A percentile compares a stretch with the other conserved stretches of the same genome.
Conservation (phyloP, 140 eudicot genomes). For the Eryngium alpinum region DNA sequence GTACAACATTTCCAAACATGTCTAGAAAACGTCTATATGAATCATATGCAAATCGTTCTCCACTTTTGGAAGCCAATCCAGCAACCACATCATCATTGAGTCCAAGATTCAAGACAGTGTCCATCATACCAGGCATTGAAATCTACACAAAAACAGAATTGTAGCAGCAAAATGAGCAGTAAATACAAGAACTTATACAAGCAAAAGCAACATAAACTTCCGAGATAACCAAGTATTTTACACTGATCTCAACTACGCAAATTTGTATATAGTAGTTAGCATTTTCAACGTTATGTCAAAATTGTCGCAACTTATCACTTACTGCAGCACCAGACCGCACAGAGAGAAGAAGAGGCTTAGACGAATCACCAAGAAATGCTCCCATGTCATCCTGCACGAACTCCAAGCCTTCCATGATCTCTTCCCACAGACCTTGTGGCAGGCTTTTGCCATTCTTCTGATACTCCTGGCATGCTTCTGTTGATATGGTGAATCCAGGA, state of each 20-base stretch:
- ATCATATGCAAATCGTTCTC: slow-evolving; percentile 93
- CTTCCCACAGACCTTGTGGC: slow-evolving; percentile 83
- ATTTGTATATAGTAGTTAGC: not conserved
- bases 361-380: slow-evolving; percentile 76
- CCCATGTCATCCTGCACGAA: slow-evolving; percentile 84
- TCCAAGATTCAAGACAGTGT: slow-evolving; percentile 93
- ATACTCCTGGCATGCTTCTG: slow-evolving; percentile 96
- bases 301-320: slow-evolving; percentile 18
- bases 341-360: slow-evolving; percentile 90
- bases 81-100: slow-evolving; percentile 90
- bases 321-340: slow-evolving; percentile 99
- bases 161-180: slow-evolving; percentile 3
- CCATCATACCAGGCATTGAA: slow-evolving; percentile 99
- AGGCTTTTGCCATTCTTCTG: slow-evolving; percentile 68
- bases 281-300: not conserved
- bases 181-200: not conserved
- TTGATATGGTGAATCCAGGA: slow-evolving; percentile 90
- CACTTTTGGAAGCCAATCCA: slow-evolving; percentile 94
- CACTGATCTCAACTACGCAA: not conserved
- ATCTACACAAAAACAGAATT: slow-evolving; percentile 35
- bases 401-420: slow-evolving; percentile 64
- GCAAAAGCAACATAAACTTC: not conserved
- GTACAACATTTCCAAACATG: slow-evolving; percentile 96
- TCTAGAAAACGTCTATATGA: slow-evolving; percentile 88
- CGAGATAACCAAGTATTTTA: not conserved